These are phyloP conservation scores for Polytrichum formosum DNA, from an alignment of 225 moss, liverwort and hornwort genomes.

Conservation along the genomic window DNA sequence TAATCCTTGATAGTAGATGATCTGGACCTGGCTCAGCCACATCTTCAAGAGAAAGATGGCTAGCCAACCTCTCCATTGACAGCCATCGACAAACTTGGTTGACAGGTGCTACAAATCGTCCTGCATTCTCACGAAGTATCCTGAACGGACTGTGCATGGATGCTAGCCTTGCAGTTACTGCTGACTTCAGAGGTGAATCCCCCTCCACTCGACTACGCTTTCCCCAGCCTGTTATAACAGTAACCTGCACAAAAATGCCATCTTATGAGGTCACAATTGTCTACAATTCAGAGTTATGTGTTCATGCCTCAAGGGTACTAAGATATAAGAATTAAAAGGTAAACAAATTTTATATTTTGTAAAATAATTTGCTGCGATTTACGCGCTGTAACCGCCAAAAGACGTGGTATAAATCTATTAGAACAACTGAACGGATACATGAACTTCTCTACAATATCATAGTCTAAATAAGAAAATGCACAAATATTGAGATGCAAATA, in stretches of 20 bases:
- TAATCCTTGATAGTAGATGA: constrained; percentile 40
- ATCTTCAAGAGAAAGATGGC: constrained; percentile 54
- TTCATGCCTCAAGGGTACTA: not conserved
- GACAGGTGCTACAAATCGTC: constrained; percentile 59
- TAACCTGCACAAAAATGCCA: constrained; percentile 37
- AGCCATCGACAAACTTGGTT: constrained; percentile 55
- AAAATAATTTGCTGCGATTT: not conserved
- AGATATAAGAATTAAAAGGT: not conserved
- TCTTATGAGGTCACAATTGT: not conserved
- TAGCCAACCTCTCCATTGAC: constrained; percentile 34
- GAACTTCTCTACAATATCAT: not conserved
- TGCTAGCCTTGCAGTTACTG: constrained; percentile 46
- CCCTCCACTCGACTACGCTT: constrained; percentile 62
- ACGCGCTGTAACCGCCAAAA: not conserved
- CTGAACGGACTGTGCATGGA: constrained; percentile 67
- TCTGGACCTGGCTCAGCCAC: constrained; percentile 47
- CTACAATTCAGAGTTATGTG: not conserved
- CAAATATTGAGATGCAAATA: not conserved
- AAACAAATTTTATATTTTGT: constrained; percentile 7
- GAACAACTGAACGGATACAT: not conserved
- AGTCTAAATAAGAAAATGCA: not conserved
- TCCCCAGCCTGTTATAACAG: constrained; percentile 73
- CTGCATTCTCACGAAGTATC: constrained; percentile 57
- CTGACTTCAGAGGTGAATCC: constrained; percentile 63
- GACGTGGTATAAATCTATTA: too few species aligned